Evolutionary conservation across 768 basidiomycete species (phyloP).

Genomic region (Leccinum pellstonianum): DNA sequence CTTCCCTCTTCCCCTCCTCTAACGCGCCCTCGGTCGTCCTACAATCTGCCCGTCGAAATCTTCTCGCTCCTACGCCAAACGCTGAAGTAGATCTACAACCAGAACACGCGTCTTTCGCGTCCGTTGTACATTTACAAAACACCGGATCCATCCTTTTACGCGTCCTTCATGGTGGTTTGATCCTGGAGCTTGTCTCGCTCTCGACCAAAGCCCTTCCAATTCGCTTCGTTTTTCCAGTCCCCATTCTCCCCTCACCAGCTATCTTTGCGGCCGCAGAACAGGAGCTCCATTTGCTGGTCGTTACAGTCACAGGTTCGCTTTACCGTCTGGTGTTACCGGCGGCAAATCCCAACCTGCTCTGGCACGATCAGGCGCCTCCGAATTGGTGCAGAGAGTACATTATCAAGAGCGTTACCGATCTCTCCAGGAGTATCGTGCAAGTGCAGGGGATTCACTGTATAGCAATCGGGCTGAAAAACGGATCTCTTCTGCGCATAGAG

Average conservation of each 20-base stretch:
- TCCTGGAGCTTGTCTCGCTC: conserved; percentile 76
- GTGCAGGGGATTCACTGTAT: conserved; percentile 67
- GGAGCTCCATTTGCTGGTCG: conserved; percentile 67
- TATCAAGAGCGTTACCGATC: conserved; percentile 51
- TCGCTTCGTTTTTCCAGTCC: conserved; percentile 75
- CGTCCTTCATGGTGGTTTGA: conserved; percentile 68
- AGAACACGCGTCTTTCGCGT: conserved; percentile 73
- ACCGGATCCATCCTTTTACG: conserved; percentile 72
- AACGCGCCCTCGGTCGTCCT: conserved; percentile 52
- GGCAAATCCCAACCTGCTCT: conserved; percentile 49
- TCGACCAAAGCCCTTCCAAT: conserved; percentile 63
- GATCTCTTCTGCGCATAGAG: conserved; percentile 68
- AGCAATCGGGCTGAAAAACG: conserved; percentile 59
- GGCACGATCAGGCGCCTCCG: conserved; percentile 52
- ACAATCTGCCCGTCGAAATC: conserved; percentile 57
- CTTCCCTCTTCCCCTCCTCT: conserved; percentile 55
- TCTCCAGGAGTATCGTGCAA: conserved; percentile 50
- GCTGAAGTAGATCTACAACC: conserved; percentile 44
- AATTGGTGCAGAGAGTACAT: conserved; percentile 69
- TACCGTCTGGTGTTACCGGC: conserved; percentile 71
- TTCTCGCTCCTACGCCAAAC: conserved; percentile 45
- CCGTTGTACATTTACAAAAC: conserved; percentile 51
- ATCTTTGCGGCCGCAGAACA: conserved; percentile 48
- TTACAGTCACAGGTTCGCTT: conserved; percentile 67
- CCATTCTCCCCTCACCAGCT: conserved; percentile 62